Evolutionary conservation across 805 yeast species (phyloP).

Genomic region (Myxozyma melibiosi): DNA sequence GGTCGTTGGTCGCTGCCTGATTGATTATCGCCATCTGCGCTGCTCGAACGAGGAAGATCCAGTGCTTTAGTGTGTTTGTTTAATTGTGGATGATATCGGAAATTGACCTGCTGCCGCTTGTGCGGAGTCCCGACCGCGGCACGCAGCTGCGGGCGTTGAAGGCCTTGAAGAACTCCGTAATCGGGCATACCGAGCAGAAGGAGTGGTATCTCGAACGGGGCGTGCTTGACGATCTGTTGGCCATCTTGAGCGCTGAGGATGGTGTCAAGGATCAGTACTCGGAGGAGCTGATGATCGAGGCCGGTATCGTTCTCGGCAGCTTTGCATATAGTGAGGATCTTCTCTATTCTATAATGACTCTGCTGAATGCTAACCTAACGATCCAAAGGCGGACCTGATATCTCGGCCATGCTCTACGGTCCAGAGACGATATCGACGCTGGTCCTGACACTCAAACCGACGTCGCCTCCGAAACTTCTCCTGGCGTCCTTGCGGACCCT

Average conservation of each 20-base stretch:
- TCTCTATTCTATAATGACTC: not conserved
- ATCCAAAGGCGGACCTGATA: slow-evolving; percentile 28
- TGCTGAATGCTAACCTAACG: not conserved
- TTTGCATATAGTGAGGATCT: slow-evolving; percentile 38
- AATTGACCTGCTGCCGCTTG: slow-evolving; percentile 18
- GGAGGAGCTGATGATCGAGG: slow-evolving; percentile 35
- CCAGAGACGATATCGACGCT: slow-evolving; percentile 17
- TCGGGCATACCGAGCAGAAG: slow-evolving; percentile 43
- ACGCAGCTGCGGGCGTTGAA: slow-evolving; percentile 33
- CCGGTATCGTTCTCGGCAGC: slow-evolving; percentile 39
- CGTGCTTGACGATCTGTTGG: slow-evolving; percentile 34
- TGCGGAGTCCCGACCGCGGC: slow-evolving; percentile 17
- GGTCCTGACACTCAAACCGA: slow-evolving; percentile 5
- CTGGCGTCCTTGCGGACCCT: slow-evolving; percentile 25
- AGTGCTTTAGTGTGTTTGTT: too few relatives aligned
- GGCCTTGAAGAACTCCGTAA: slow-evolving; percentile 39
- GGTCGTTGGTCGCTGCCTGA: too few relatives aligned
- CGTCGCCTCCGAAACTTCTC: slow-evolving; percentile 15
- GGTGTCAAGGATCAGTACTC: slow-evolving; percentile 3
- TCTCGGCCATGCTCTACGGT: slow-evolving; percentile 12
- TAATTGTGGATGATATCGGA: slow-evolving; percentile 30
- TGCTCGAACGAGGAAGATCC: too few relatives aligned
- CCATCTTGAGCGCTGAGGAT: slow-evolving; percentile 32
- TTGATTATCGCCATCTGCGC: too few relatives aligned
- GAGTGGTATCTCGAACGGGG: slow-evolving; percentile 34